Conservation (phyloP, 2,329 filamentous ascomycete genomes). For the Apiospora phragmitis region DNA sequence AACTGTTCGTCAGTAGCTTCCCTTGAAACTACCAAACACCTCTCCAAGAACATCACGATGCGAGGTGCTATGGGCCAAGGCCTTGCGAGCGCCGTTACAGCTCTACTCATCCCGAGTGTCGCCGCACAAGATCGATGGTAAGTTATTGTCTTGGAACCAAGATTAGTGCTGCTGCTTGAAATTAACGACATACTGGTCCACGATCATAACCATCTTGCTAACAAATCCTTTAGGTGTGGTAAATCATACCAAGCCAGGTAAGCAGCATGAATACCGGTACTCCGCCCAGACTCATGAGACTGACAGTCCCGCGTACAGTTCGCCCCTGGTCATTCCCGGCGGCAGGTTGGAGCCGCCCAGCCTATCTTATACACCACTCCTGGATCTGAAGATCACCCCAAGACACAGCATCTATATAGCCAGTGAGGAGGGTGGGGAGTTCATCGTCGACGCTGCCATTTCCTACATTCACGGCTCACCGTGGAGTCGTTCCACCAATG, state of each 20-base stretch:
- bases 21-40: background rate
- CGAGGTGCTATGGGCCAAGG: background rate
- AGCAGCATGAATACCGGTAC: background rate
- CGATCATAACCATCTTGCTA: background rate
- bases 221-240: conserved; percentile 12
- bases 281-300: background rate
- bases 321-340: background rate
- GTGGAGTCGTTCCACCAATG: conserved; percentile 30
- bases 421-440: conserved; percentile 40
- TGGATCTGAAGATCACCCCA: conserved; percentile 45
- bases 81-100: background rate
- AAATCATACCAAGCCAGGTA: conserved; percentile 13
- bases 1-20: no score
- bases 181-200: background rate
- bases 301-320: background rate
- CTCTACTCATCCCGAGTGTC: background rate
- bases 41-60: background rate
- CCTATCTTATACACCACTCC: conserved; percentile 26
- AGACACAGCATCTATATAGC: conserved; percentile 48
- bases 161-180: background rate
- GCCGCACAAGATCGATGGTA: conserved; percentile 5
- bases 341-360: conserved; percentile 9
- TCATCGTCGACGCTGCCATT: conserved; percentile 44
- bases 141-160: background rate
- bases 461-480: conserved; percentile 41